phyloP scores from a whole-genome alignment of 768 basidiomycete species.

The Hortiboletus campestris region DNA sequence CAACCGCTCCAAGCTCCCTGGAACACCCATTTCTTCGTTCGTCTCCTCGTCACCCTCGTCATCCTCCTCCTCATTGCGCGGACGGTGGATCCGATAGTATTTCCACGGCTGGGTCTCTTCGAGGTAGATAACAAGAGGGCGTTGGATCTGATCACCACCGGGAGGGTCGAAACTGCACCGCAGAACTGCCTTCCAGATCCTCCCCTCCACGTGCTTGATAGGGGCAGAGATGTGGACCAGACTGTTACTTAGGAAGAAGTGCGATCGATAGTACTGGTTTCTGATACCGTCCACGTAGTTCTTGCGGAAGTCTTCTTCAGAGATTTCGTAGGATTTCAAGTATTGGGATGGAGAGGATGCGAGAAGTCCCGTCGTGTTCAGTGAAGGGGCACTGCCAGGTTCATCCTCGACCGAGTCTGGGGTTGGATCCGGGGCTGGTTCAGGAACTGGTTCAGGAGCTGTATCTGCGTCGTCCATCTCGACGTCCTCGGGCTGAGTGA shows the following conservation, averaged over 20 bases:
- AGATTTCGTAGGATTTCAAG: slow-evolving; percentile 21
- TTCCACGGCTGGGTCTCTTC: slow-evolving; percentile 9
- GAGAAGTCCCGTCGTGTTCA: slow-evolving; percentile 22
- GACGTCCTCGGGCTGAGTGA: slow-evolving; percentile 6
- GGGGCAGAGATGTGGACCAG: slow-evolving; percentile 21
- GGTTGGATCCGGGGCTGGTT: not conserved
- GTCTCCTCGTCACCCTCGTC: not conserved
- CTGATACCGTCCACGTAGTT: slow-evolving; percentile 17
- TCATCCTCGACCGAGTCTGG: not conserved
- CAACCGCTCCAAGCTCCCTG: slow-evolving; percentile 23
- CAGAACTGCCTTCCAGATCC: slow-evolving; percentile 23
- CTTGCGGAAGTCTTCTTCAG: slow-evolving; percentile 17
- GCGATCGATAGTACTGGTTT: slow-evolving; percentile 8
- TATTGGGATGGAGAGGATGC: slow-evolving; percentile 23
- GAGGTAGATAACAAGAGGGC: slow-evolving; percentile 26
- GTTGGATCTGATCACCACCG: slow-evolving; percentile 1
- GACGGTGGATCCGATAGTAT: slow-evolving; percentile 15
- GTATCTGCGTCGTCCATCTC: slow-evolving; percentile 6
- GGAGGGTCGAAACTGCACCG: slow-evolving; percentile 24
- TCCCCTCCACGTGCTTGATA: slow-evolving; percentile 13
- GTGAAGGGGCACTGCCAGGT: not conserved
- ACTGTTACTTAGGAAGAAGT: slow-evolving; percentile 21
- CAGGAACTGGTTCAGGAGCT: not conserved
- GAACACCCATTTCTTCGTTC: not conserved
- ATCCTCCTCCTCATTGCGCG: not conserved